Conservation (phyloP, 2,329 filamentous ascomycete species). For the Pyrenophora tritici-repentis region DNA sequence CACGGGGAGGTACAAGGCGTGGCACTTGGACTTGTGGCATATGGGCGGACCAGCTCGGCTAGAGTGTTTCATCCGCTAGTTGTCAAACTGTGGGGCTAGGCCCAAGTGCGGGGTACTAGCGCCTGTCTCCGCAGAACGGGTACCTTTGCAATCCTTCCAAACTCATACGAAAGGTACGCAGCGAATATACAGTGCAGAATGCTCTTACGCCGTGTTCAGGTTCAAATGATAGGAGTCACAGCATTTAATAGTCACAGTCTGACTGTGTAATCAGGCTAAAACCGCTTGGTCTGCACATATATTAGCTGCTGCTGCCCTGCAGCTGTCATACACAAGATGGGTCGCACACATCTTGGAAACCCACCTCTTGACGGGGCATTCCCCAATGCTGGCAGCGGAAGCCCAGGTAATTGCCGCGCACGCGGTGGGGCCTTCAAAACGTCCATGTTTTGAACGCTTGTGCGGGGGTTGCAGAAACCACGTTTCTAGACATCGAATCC, state of each 20-base stretch:
- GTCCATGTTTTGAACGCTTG: background rate
- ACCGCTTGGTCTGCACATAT: background rate
- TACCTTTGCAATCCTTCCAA: background rate
- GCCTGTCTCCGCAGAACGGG: too few species aligned
- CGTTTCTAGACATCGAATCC: slow-evolving; percentile 10
- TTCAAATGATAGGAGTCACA: background rate
- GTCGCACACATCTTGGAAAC: slow-evolving; percentile 2
- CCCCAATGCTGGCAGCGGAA: slow-evolving; percentile 14
- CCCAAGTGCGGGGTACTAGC: too few species aligned
- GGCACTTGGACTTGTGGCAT: background rate
- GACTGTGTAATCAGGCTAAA: slow-evolving; percentile 4
- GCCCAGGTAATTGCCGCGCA: slow-evolving; percentile 6
- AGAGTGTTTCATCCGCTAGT: background rate
- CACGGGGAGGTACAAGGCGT: background rate
- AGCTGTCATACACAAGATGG: slow-evolving; percentile 2
- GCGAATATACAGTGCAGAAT: background rate
- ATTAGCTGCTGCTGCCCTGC: slow-evolving; percentile 3
- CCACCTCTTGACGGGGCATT: slow-evolving; percentile 5
- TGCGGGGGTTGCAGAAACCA: slow-evolving; percentile 19
- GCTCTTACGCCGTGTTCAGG: background rate
- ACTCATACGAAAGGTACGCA: background rate
- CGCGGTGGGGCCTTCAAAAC: slow-evolving; percentile 20
- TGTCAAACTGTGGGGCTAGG: background rate
- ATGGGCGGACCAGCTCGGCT: background rate
- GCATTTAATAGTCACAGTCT: background rate